Evolutionary conservation across 345 rosid species (phyloP), one percentile per base, ranked within the genome.

Genomic region (Limnanthes douglasii): DNA sequence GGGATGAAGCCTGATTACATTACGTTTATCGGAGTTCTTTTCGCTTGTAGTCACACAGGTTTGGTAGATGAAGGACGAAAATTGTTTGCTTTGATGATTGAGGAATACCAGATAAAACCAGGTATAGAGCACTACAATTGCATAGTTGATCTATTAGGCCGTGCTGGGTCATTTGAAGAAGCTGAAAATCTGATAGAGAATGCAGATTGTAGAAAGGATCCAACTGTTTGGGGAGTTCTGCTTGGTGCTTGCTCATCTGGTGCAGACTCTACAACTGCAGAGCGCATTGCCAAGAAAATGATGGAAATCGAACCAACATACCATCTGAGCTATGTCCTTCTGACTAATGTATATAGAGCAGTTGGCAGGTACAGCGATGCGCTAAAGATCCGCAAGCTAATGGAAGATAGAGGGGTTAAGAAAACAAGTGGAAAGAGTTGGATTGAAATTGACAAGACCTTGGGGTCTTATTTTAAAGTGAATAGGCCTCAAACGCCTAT

Each of bases 141-240:
- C 68, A 70, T 90, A 75, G 72, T 84, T 57, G 84, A 84, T 62
- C 92, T 90, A 51, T 68, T 90, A 20, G 84, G 95, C 21, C 94
- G 86, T 16, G 84, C 85, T 43, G 94, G 84, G 15, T 69, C 77
- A 47, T 52, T 90, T 16, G 85, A 72, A 49, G 98, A 77, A 63
- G 95, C 94, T 18, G 86, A 75, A 49, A 57, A 19, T 36, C 48
- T 84, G 57, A 62, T 90, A 50, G 70, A 70, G 51, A 62, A 62
- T 41, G 63, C 84, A n/a, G 73, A 57, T 17, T 70, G 61, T 43
- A 62, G 73, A 49, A 57, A 63, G 20, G 66, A 72, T 54, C 64
- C 73, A 24, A 72, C 94, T 50, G 68, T 84, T 23, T 90, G 98
- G 98, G 76, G 58, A 32, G 81, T 70, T 50, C 77, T 88, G 40